Evolutionary conservation across 129 eudicot genomes (phyloP), one percentile per base, ranked within the genome.

Genomic region (Flaveria brownii): DNA sequence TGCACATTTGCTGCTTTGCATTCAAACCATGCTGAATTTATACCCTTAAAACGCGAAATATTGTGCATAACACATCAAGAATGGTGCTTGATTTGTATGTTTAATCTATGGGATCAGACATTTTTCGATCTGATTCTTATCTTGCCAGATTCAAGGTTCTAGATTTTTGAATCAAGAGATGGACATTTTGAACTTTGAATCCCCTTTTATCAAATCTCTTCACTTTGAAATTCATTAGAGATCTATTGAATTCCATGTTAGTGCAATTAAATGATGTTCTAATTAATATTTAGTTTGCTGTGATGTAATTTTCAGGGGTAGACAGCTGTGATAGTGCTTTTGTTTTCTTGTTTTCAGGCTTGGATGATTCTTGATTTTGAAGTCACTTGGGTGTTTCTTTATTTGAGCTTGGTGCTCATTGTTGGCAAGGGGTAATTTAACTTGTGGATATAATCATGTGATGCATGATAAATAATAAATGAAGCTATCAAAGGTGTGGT

Each of bases 401-500:
- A 33, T 41, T 68, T 41, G 72, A 57, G 47, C 75, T 88, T 9
- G 43, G 30, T 70, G 74, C 59, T 42, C 81, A 16, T 47, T 17
- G 66, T 73, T 66, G 68, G 49, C n/a, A 71, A 70, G 28, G 54
- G 42, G 42, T 42, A 14, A 60, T 2, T 61, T 43, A 15, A 8
- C 26, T 46, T 61, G 78, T 5, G 39, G 75, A 52, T 67, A 68
- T 85, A 54, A 20, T 17, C 45, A 57, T 82, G 88, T 87, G 78
- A 85, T 85, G 89, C 84, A 18, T 75, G 43, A 18, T 74, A 64
- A 71, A 43, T 89, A 71, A 43, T 89, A 86, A 73, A 95, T 91
- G 97, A 91, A 89, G 80, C 70, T 85, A 79, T 59, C 89, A 43
- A 87, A 83, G 87, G 87, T 79, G 78, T 91, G 99, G 99, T 90